A percentile compares a stretch with the other conserved stretches of the same genome.
Evolutionary conservation across 2,329 filamentous ascomycete genomes (phyloP).

Genomic region (Fonsecaea erecta): DNA sequence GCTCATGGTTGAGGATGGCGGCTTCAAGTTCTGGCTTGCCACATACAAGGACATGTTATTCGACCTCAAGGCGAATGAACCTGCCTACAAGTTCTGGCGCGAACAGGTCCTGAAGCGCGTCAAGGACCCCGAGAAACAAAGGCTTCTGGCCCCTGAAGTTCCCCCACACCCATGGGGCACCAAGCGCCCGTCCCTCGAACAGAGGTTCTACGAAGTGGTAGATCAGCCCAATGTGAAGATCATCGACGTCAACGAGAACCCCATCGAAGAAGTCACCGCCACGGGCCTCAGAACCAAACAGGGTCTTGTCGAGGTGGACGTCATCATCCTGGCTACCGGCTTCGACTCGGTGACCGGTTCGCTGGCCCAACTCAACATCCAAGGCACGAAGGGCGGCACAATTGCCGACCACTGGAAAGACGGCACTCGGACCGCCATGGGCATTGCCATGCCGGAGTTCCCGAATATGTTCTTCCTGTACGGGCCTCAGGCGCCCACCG

Average conservation of each 20-base stretch:
- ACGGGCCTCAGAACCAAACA: constrained; percentile 51
- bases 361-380: constrained; percentile 48
- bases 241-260: constrained; percentile 51
- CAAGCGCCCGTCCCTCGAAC: constrained; percentile 57
- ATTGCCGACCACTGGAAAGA: constrained; percentile 47
- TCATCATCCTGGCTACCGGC: constrained; percentile 51
- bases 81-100: constrained; percentile 61
- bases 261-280: constrained; percentile 49
- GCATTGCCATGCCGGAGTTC: constrained; percentile 49
- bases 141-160: constrained; percentile 58
- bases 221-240: constrained; percentile 54
- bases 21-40: constrained; percentile 61
- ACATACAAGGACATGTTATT: constrained; percentile 60
- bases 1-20: constrained; percentile 55
- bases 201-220: constrained; percentile 57
- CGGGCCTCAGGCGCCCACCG: constrained; percentile 58
- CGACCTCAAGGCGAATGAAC: constrained; percentile 56
- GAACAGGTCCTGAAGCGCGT: constrained; percentile 58
- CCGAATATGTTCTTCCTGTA: constrained; percentile 61
- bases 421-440: constrained; percentile 49
- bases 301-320: constrained; percentile 46
- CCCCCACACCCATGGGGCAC: constrained; percentile 61
- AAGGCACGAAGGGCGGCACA: constrained; percentile 41
- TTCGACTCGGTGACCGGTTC: constrained; percentile 52
- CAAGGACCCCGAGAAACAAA: constrained; percentile 53